These are phyloP conservation scores for Colletotrichum sp. DNA, from an alignment of 2,329 filamentous ascomycete genomes.

Conservation along the genomic window DNA sequence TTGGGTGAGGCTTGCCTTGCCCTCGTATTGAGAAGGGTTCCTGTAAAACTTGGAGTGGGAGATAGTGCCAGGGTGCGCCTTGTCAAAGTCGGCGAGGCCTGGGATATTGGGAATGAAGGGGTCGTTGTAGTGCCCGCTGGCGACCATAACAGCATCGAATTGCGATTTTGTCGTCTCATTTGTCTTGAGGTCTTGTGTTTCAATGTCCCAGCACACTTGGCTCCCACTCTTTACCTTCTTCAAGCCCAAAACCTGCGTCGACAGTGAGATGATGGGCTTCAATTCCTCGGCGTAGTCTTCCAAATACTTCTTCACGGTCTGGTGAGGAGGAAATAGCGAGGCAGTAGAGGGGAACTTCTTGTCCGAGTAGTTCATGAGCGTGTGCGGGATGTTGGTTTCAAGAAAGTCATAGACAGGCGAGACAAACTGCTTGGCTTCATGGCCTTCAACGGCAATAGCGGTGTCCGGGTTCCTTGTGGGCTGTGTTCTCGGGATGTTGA, in stretches of 20 bases:
- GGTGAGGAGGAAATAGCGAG: conserved; percentile 71
- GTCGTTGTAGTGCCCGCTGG: conserved; percentile 67
- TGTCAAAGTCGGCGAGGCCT: conserved; percentile 59
- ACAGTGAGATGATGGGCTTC: conserved; percentile 61
- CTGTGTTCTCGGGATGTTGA: conserved; percentile 28
- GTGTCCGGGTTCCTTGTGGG: conserved; percentile 45
- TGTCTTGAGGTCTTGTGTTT: conserved; percentile 32
- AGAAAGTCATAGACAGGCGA: conserved; percentile 71
- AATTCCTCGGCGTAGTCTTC: conserved; percentile 67
- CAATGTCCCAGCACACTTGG: conserved; percentile 54
- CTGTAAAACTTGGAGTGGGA: conserved; percentile 74
- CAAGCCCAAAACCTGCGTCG: conserved; percentile 63
- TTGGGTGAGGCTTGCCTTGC: conserved; percentile 28
- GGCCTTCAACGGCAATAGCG: conserved; percentile 34
- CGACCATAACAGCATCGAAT: conserved; percentile 69
- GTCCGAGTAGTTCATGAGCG: conserved; percentile 74
- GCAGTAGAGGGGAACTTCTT: conserved; percentile 59
- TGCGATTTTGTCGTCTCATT: conserved; percentile 25
- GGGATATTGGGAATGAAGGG: conserved; percentile 62
- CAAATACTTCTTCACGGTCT: conserved; percentile 69
- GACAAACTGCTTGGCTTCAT: conserved; percentile 56
- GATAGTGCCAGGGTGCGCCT: conserved; percentile 52
- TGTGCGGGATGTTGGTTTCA: conserved; percentile 78
- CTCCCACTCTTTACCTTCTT: conserved; percentile 26
- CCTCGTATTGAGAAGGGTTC: conserved; percentile 36